Conservation (phyloP, 371 early-diverging fungal species). For the Circinella umbellata region DNA sequence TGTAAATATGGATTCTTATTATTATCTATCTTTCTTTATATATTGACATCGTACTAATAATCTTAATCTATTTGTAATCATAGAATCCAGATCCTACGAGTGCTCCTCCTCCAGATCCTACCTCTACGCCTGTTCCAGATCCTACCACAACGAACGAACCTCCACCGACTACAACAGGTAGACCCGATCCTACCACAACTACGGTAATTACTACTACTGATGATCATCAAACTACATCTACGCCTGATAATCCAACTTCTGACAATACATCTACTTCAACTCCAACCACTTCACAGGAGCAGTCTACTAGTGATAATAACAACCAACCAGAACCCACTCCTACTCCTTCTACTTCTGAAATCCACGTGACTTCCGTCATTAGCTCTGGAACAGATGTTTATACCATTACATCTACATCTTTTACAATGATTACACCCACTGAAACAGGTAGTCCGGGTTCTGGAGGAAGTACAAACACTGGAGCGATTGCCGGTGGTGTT, state of each 20-base stretch:
- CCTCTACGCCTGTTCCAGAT: conserved; percentile 1
- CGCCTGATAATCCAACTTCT: conserved; percentile 1
- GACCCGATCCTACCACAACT: neutral
- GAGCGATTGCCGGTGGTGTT: conserved; percentile 24
- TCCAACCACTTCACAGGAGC: conserved; percentile 2
- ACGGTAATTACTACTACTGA: conserved; percentile 8
- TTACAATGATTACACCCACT: conserved; percentile 1
- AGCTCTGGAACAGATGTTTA: conserved; percentile 11
- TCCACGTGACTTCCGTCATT: conserved; percentile 6
- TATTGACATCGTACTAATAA: neutral
- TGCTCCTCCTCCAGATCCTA: neutral
- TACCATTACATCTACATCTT: conserved; percentile 19
- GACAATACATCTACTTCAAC: neutral
- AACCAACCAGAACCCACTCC: conserved; percentile 2
- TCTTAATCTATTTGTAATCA: neutral
- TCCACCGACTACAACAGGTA: conserved; percentile 2
- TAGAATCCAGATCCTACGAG: neutral
- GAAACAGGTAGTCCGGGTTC: neutral
- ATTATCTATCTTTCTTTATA: neutral
- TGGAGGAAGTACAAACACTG: conserved; percentile 1
- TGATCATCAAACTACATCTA: neutral
- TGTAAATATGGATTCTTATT: neutral
- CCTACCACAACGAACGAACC: conserved; percentile 3
- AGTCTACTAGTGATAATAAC: neutral
- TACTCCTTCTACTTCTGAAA: conserved; percentile 1